Base-by-base conservation (phyloP, 345 rosid species). In the Odontarrhena argentea region DNA sequence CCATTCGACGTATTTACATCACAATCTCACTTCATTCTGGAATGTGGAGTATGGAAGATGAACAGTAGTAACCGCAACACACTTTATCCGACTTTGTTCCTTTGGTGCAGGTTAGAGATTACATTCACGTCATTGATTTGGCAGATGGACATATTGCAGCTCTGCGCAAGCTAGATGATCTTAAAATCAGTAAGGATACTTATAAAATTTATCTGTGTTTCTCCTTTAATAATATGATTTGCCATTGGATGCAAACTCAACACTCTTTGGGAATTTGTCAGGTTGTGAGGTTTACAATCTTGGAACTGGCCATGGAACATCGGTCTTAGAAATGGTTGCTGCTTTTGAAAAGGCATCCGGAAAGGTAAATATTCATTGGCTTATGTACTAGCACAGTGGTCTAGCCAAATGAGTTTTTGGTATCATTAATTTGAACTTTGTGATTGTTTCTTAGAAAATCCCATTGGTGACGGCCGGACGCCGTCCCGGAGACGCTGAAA, bases 81-180 rank as follows among this genome's bases (percentile, higher is more conserved):
- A 34, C 9, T 10, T 37, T 9, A 3, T 14, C 8, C 1, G 3
- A 8, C 0, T 18, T 12, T 15, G 11, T 36, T 56, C 6, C 9
- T 8, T 14, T 9, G 1, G 7, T 58, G 53, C 84, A 90, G 99
- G 96, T 91, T 2, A 96, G 99, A 32, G 99, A 94, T 77, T 94
- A 94, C 79, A 94, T 91, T 67, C 99, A 94, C 40, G 96, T 94
- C 43, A 71, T 88, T 35, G 99, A 94, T 77, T 79, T 91, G 67
- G 97, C 99, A 0, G 96, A 91, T 69, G 99, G 97, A 22, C 99
- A 94, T 65, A 88, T 88, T 73, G 96, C 99, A 36, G 99, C 97
- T 48, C 40, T 94, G 65, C 76, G 73, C 4, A 94, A 91, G 77
- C 86, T 94, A 41, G 79, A 79, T 45, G 86, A 83, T 74, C 76